phyloP scores from a whole-genome alignment of 768 basidiomycete species.

The Leucosporidium creatinivorum region DNA sequence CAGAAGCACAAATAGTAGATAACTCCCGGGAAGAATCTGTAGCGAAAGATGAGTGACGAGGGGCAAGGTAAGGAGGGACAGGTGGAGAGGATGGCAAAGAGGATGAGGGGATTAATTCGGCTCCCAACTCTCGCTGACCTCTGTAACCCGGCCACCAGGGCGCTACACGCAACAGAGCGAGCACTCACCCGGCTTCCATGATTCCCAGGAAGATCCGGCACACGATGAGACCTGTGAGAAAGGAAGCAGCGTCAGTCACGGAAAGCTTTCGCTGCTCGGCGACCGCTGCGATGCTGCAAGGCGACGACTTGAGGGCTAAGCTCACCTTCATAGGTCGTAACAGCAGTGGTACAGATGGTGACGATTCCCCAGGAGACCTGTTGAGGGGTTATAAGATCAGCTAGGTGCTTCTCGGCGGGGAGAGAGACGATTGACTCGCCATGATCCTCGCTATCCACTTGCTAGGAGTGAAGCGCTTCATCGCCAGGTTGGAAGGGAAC shows the following conservation, averaged over 20 bases:
- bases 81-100: too few relatives aligned
- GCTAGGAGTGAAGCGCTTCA: constrained; percentile 23
- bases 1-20: constrained; percentile 23
- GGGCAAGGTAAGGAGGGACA: too few relatives aligned
- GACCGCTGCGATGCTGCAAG: too few relatives aligned
- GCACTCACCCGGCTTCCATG: constrained; percentile 4
- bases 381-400: not conserved
- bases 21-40: constrained; percentile 4
- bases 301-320: too few relatives aligned
- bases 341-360: constrained; percentile 19
- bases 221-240: constrained; percentile 1
- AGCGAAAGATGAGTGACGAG: too few relatives aligned
- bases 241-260: too few relatives aligned
- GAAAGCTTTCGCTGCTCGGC: too few relatives aligned
- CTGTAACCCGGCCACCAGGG: too few relatives aligned
- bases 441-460: constrained; percentile 14
- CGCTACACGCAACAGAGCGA: too few relatives aligned
- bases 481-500: constrained; percentile 14
- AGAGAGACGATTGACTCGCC: not conserved
- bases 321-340: constrained; percentile 3
- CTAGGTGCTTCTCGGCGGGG: not conserved
- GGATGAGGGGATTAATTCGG: too few relatives aligned
- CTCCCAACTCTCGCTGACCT: too few relatives aligned
- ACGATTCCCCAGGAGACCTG: constrained; percentile 21
- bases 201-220: constrained; percentile 7